These are phyloP conservation scores for Neurospora tetrasperma DNA, from an alignment of 495 filamentous ascomycete species.

Conservation along the genomic window DNA sequence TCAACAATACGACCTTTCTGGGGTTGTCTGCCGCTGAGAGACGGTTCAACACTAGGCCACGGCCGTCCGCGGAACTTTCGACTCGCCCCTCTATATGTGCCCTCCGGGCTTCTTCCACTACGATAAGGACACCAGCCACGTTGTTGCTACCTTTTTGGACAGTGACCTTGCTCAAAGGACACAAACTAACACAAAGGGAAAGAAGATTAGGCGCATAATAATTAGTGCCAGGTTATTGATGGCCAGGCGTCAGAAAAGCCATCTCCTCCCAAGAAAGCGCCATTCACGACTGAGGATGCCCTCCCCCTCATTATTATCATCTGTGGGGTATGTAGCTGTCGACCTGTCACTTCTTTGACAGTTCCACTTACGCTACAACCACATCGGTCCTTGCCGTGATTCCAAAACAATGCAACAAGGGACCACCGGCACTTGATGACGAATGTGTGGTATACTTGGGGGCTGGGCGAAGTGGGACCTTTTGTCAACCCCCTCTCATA, in stretches of 20 bases:
- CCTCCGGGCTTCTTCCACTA: neutral
- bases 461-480: too few species aligned
- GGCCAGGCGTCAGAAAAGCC: neutral
- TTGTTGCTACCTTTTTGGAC: neutral
- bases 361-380: neutral
- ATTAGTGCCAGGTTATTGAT: neutral
- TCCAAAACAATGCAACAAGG: neutral
- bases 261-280: neutral
- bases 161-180: neutral
- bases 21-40: neutral
- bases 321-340: too few species aligned
- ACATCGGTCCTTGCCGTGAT: neutral
- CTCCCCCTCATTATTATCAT: too few species aligned
- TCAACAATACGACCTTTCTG: neutral
- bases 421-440: neutral
- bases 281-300: neutral
- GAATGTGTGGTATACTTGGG: too few species aligned
- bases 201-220: too few species aligned
- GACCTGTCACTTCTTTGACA: neutral
- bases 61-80: neutral
- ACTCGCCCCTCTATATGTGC: neutral
- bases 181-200: neutral
- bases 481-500: too few species aligned
- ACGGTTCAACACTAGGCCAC: neutral
- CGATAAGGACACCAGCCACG: neutral